A percentile compares a stretch with the other conserved stretches of the same genome.
phyloP scores from a whole-genome alignment of 2,329 filamentous ascomycete species.

The Cytospora schulzeri region DNA sequence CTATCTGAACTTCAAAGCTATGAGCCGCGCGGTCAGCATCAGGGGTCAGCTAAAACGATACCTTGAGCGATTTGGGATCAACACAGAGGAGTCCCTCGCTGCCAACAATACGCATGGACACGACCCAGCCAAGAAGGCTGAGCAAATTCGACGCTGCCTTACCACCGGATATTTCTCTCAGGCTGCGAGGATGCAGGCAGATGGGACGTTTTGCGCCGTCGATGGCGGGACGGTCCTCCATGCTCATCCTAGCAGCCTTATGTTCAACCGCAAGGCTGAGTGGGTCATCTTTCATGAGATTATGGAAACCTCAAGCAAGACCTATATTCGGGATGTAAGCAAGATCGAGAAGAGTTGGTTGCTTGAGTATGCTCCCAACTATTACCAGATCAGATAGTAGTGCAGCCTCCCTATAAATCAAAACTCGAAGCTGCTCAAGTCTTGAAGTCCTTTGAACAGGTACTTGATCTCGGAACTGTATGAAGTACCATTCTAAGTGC shows the following conservation, averaged over 20 bases:
- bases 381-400: conserved; percentile 63
- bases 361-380: conserved; percentile 82
- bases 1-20: conserved; percentile 80
- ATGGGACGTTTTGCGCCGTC: conserved; percentile 88
- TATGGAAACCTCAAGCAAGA: conserved; percentile 85
- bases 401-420: not conserved
- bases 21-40: conserved; percentile 82
- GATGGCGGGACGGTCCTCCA: conserved; percentile 76
- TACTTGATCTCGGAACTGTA: not conserved
- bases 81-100: conserved; percentile 64
- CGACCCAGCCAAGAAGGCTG: conserved; percentile 50
- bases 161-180: conserved; percentile 92
- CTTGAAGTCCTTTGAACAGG: not conserved
- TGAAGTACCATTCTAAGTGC: too few species aligned
- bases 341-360: conserved; percentile 94
- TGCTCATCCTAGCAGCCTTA: conserved; percentile 87
- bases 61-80: conserved; percentile 80
- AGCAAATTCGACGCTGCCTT: conserved; percentile 81
- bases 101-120: conserved; percentile 31
- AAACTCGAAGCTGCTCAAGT: not conserved
- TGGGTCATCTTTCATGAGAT: conserved; percentile 97
- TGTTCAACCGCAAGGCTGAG: conserved; percentile 95
- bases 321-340: conserved; percentile 87
- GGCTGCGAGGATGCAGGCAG: conserved; percentile 88
- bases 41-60: conserved; percentile 84